These are phyloP conservation scores for Geosmithia putterillii DNA, from an alignment of 2,329 filamentous ascomycete genomes.

Conservation along the genomic window DNA sequence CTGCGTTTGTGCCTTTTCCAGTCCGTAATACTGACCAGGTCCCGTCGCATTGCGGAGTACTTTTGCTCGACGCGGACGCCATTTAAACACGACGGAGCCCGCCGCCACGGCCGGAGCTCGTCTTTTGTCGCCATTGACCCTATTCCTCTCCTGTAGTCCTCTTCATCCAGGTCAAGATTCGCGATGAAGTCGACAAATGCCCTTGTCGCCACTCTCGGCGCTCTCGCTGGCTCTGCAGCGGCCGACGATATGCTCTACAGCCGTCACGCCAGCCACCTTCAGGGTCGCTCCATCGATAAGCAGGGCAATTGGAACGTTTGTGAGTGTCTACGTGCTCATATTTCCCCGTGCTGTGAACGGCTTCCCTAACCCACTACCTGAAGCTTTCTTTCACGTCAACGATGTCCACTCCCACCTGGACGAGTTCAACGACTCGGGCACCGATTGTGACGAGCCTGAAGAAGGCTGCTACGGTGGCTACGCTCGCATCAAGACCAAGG, in stretches of 20 bases:
- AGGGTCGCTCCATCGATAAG: constrained; percentile 35
- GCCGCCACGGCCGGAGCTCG: background rate
- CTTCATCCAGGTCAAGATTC: background rate
- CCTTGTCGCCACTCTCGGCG: constrained; percentile 11
- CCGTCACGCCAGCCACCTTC: constrained; percentile 19
- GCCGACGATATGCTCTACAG: constrained; percentile 37
- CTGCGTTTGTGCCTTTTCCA: background rate
- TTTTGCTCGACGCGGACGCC: background rate
- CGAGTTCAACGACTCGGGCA: constrained; percentile 46
- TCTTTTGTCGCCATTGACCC: background rate
- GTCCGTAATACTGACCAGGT: too few species aligned
- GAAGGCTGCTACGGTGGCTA: constrained; percentile 54
- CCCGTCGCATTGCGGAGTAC: too few species aligned
- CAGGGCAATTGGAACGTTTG: constrained; percentile 41
- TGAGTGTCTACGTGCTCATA: constrained; percentile 11
- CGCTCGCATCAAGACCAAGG: constrained; percentile 47
- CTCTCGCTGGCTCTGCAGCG: constrained; percentile 13
- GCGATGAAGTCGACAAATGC: constrained; percentile 9
- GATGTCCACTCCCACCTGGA: constrained; percentile 58
- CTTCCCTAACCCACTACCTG: background rate
- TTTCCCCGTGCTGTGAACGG: background rate
- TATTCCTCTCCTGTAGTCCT: background rate
- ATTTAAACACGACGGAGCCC: background rate
- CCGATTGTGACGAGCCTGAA: constrained; percentile 44
- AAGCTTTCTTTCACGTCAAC: constrained; percentile 55